phyloP scores from a whole-genome alignment of 1,284 basidiomycete genomes.

The Trametes pubescens region DNA sequence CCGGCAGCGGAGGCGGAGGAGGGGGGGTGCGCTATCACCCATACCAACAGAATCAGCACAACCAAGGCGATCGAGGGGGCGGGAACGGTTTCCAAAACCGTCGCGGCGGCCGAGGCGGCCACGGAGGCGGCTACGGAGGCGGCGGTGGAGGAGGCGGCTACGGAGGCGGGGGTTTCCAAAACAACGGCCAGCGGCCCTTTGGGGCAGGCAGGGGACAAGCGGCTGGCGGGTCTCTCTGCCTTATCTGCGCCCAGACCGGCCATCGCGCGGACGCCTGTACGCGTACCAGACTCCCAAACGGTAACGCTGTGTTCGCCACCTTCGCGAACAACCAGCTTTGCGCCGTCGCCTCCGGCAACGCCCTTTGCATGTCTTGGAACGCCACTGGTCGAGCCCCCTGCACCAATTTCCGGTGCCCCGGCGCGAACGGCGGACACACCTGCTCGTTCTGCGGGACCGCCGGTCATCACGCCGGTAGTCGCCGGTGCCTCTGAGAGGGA shows the following conservation, averaged over 20 bases:
- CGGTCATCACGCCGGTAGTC: conserved; percentile 21
- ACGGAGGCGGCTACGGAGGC: too few species aligned
- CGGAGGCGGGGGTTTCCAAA: neutral
- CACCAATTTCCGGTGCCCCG: conserved; percentile 1
- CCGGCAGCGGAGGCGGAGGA: too few species aligned
- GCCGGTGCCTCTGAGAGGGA: conserved; percentile 21
- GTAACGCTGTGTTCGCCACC: conserved; percentile 7
- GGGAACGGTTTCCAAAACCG: too few species aligned
- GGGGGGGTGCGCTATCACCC: too few species aligned
- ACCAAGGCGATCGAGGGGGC: too few species aligned
- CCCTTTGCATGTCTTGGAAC: conserved; percentile 26
- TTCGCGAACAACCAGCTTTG: conserved; percentile 4
- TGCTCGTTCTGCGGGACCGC: conserved; percentile 31
- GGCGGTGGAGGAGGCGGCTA: too few species aligned
- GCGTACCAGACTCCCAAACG: neutral
- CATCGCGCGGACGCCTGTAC: conserved; percentile 18
- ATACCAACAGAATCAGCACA: too few species aligned
- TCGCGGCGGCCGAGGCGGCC: too few species aligned
- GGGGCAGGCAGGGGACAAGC: conserved; percentile 14
- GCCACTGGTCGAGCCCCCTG: conserved; percentile 12
- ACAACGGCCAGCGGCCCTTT: conserved; percentile 7
- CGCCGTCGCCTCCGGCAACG: neutral
- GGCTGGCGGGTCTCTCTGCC: conserved; percentile 18
- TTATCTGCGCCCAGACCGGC: conserved; percentile 24
- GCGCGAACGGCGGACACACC: conserved; percentile 7